Evolutionary conservation across 73 alveolate genomes (phyloP).

Genomic region (Paramecium sonneborni): DNA sequence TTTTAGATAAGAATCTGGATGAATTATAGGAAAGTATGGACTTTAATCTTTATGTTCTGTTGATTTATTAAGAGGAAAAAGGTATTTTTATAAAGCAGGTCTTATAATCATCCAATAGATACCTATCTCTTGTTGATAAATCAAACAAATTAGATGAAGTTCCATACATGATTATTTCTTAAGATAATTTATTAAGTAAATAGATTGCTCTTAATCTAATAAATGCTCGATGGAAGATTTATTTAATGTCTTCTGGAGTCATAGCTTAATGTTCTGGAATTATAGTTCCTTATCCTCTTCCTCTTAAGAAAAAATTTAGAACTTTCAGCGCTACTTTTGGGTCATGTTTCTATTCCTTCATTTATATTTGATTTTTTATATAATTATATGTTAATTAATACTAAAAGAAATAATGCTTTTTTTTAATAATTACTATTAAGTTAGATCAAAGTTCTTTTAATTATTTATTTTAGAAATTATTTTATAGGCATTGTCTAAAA

Average conservation of each 20-base stretch:
- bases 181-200: not conserved
- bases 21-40: constrained; percentile 43
- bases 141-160: constrained; percentile 66
- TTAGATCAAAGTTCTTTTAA: no score
- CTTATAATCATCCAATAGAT: not conserved
- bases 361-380: not conserved
- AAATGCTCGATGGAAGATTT: constrained; percentile 14
- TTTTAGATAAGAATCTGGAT: constrained; percentile 70
- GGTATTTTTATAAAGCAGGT: constrained; percentile 52
- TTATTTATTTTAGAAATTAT: no score
- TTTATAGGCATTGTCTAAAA: no score
- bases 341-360: constrained; percentile 1
- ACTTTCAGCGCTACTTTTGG: constrained; percentile 46
- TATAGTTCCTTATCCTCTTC: not conserved
- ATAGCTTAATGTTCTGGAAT: constrained; percentile 22
- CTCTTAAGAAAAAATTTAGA: not conserved
- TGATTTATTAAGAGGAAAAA: constrained; percentile 19
- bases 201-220: constrained; percentile 46
- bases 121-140: constrained; percentile 45
- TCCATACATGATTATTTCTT: constrained; percentile 63
- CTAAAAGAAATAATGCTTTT: no score
- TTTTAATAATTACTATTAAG: no score
- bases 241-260: not conserved
- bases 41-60: not conserved
- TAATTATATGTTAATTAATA: no score